Evolutionary conservation across 192 early-diverging fungal species (phyloP), one percentile per base, ranked within the genome.

Genomic region (Lunasporangiospora selenospora): DNA sequence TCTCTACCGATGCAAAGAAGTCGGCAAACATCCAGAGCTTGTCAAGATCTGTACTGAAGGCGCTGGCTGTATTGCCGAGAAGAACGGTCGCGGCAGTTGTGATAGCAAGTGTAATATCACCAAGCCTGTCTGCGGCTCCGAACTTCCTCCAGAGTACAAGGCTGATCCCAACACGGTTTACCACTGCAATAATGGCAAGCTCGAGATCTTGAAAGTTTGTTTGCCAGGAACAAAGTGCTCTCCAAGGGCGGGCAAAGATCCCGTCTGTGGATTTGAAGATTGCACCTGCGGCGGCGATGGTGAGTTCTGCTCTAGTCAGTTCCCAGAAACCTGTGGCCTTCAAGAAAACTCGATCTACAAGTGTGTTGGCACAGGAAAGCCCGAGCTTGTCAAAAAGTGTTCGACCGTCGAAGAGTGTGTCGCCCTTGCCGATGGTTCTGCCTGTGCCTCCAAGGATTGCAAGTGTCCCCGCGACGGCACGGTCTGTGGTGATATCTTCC

Each of bases 401-500:
- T 12, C 30, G 13, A 21, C 24, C 1, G 27, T 27, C 30, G 46
- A 51, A 39, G 13, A 23, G 5, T 61, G 59, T 30, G n/a, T 51
- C 26, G 16, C 46, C 43, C 18, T 61, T 26, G n/a, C 48, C 21
- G 39, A 50, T 15, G 59, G 59, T 4, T 33, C 59, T 13, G 34
- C 52, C 30, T 61, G 59, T 21, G 37, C 33, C 11, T 31, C 19
- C 39, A 31, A 37, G 2, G 47, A 50, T 19, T 60, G 58, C 47
- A 50, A 12, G 24, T 60, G 58, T 19, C 32, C 13, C 36, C n/a
- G 30, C 21, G 47, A 50, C 11, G 58, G 37, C n/a, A 37, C 47
- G 4, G 19, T 38, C 26, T 60, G 58, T 38, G 58, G 58, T 27
- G 58, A 60, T n/a, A 26, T 10, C 0, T 60, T 60, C 47, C 58